Percentiles rank a stretch among this genome's conserved stretches.
Evolutionary conservation across 345 rosid species (phyloP).

Genomic region (Noccaea bulbosa): DNA sequence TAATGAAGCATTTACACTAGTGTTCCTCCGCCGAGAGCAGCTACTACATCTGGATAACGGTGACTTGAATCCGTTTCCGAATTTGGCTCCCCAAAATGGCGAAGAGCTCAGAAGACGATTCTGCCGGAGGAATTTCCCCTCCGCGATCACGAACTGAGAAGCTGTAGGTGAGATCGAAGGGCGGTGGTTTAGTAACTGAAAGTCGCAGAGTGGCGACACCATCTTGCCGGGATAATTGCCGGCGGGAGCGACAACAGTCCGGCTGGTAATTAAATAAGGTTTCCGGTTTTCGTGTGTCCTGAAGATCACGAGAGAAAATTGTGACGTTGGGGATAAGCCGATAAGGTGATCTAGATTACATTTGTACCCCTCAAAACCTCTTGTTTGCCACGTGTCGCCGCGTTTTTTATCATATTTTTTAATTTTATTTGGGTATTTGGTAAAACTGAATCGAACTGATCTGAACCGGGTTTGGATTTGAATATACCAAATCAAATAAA

Average conservation of each 20-base stretch:
- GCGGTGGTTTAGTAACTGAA: constrained; percentile 42
- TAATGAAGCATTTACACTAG: constrained; percentile 62
- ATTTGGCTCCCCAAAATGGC: constrained; percentile 46
- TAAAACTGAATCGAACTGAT: too few relatives aligned
- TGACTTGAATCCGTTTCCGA: constrained; percentile 38
- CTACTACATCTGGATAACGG: constrained; percentile 43
- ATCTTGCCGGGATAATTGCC: constrained; percentile 43
- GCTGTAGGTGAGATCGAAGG: constrained; percentile 49
- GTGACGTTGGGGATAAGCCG: constrained; percentile 46
- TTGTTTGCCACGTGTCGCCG: constrained; percentile 32
- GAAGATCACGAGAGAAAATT: constrained; percentile 24
- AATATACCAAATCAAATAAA: too few relatives aligned
- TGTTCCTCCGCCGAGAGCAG: constrained; percentile 30
- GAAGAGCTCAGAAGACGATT: constrained; percentile 48
- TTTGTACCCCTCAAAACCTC: constrained; percentile 27
- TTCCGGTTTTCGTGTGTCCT: constrained; percentile 37
- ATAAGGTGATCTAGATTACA: background rate
- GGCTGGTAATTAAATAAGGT: background rate
- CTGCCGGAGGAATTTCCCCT: constrained; percentile 27
- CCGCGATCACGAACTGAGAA: constrained; percentile 46
- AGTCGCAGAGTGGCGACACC: constrained; percentile 56
- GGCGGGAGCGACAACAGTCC: constrained; percentile 16
- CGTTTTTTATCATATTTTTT: background rate
- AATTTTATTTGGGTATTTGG: too few relatives aligned
- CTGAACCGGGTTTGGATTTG: too few relatives aligned